These are phyloP conservation scores for Metschnikowia koreensis DNA, from an alignment of 805 yeast genomes.

Conservation along the genomic window DNA sequence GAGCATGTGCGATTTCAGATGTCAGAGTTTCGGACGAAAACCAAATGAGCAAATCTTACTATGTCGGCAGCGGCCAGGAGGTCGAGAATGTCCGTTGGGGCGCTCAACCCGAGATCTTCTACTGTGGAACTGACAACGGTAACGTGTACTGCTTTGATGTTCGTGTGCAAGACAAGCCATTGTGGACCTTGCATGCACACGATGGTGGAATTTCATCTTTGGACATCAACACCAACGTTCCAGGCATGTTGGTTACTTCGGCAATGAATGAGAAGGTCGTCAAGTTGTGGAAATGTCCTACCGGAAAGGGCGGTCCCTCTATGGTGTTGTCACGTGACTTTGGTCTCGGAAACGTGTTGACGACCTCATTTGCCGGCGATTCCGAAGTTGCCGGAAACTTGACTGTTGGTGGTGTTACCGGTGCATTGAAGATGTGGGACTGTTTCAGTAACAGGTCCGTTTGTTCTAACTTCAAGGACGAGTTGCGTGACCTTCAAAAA, in stretches of 20 bases:
- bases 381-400: conserved; percentile 80
- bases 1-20: conserved; percentile 78
- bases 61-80: conserved; percentile 68
- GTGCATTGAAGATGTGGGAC: conserved; percentile 91
- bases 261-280: conserved; percentile 88
- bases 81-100: conserved; percentile 81
- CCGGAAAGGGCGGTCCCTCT: conserved; percentile 57
- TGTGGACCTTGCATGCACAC: conserved; percentile 97
- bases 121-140: conserved; percentile 91
- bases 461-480: conserved; percentile 62
- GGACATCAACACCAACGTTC: conserved; percentile 62
- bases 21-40: conserved; percentile 68
- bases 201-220: conserved; percentile 89
- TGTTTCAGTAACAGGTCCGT: conserved; percentile 78
- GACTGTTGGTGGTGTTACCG: conserved; percentile 82
- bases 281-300: conserved; percentile 81
- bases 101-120: conserved; percentile 51
- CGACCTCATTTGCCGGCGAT: conserved; percentile 82
- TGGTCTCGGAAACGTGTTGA: conserved; percentile 89
- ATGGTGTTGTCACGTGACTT: conserved; percentile 90
- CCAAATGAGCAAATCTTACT: conserved; percentile 62
- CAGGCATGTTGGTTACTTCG: conserved; percentile 77
- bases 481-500: conserved; percentile 52
- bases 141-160: conserved; percentile 86
- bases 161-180: conserved; percentile 61